A percentile compares a stretch with the other conserved stretches of the same genome.
These are phyloP conservation scores for Candida argentea DNA, from an alignment of 805 yeast species.

Conservation along the genomic window DNA sequence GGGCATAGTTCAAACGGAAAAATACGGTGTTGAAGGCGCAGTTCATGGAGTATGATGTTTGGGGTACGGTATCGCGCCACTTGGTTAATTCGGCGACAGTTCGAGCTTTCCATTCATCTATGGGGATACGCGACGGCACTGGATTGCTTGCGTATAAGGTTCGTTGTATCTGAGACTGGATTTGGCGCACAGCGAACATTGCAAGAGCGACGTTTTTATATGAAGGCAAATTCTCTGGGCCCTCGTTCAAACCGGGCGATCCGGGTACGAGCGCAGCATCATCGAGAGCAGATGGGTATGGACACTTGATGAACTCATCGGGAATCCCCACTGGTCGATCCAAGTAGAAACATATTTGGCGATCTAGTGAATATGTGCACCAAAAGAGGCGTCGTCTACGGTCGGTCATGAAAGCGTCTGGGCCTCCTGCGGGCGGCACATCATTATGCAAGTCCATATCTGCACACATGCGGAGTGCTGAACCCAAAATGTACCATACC, in stretches of 20 bases:
- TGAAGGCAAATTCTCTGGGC: slow-evolving; percentile 30
- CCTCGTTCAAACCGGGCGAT: slow-evolving; percentile 8
- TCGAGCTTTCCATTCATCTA: slow-evolving; percentile 55
- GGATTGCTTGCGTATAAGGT: slow-evolving; percentile 63
- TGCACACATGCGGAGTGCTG: slow-evolving; percentile 68
- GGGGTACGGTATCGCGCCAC: slow-evolving; percentile 56
- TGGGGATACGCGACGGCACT: slow-evolving; percentile 52
- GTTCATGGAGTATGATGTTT: slow-evolving; percentile 48
- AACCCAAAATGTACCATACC: slow-evolving; percentile 85
- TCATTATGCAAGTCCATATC: slow-evolving; percentile 83
- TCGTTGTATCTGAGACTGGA: slow-evolving; percentile 71
- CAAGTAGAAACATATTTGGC: slow-evolving; percentile 77
- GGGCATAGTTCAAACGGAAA: slow-evolving; percentile 68
- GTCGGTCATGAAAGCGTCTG: slow-evolving; percentile 52
- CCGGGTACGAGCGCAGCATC: slow-evolving; percentile 47
- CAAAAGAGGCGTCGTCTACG: slow-evolving; percentile 57
- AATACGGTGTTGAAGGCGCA: slow-evolving; percentile 65
- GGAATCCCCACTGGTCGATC: slow-evolving; percentile 88
- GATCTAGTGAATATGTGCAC: slow-evolving; percentile 80
- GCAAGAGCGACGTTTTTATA: slow-evolving; percentile 60
- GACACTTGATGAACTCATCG: slow-evolving; percentile 63
- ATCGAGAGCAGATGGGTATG: slow-evolving; percentile 65
- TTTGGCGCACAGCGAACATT: slow-evolving; percentile 57
- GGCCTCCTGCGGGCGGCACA: slow-evolving; percentile 9
- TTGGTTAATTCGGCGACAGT: slow-evolving; percentile 41